Base-by-base conservation (phyloP, 2,329 filamentous ascomycete species). In the Colletotrichum lindemuthianum region DNA sequence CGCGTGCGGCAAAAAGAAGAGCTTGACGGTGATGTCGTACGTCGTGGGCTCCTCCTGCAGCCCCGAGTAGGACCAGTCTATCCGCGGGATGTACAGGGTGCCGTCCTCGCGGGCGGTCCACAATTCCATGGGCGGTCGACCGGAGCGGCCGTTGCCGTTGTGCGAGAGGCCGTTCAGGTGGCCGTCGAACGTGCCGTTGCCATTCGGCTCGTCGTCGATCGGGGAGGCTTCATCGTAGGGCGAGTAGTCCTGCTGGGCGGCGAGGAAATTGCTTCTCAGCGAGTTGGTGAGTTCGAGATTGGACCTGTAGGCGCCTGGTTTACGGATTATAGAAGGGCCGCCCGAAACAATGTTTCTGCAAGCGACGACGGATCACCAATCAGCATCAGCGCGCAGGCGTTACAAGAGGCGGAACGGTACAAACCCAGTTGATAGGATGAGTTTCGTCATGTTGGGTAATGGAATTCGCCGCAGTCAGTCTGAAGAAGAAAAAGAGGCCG, bases 1-100 rank as follows among this genome's bases (percentile, higher is more conserved):
- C 57, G 92, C 86, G 15, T 86, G 87, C 1, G 93, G 91, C 34
- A 98, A 85, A 77, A 96, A 96, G 82, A 99, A 99, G 24, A 99
- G 80, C 79, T 99, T 99, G 66, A 96, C 90, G 1, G 95, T 97
- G 72, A 97, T 93, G 74, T 97, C 93, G 81, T 99, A 99, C 70
- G 93, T 89, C 64, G 86, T 83, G 33, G 90, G 84, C 70, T 97
- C 93, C 74, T 99, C 96, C 37, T 88, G 84, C 49, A 99, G 82
- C 0, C 91, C 90, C 4, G 87, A 88, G 36, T 86, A 80, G 11
- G 86, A 82, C 82, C 90, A 92, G 76, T 93, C 88, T 74, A 95
- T 88, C 44, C 90, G 86, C 50, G 95, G 95, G 44, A 97, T 86
- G 74, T 91, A 95, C 49, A 95, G 83, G 52, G 82, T 81, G 44